These are phyloP conservation scores for Puccinia coronata DNA, from an alignment of 1,284 basidiomycete genomes.

Conservation along the genomic window DNA sequence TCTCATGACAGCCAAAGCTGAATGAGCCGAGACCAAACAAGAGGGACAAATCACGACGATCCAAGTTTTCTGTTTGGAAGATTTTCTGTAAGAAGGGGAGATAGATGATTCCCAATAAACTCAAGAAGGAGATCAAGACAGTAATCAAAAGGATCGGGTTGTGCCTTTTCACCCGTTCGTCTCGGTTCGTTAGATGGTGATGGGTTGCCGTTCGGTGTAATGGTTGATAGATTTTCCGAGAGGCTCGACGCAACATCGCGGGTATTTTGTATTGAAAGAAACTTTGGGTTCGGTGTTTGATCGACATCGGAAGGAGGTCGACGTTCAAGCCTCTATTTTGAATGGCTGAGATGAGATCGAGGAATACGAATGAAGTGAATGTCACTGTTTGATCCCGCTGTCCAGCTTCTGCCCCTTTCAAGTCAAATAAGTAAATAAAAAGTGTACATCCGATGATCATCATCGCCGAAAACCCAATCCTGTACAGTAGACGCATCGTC, in stretches of 20 bases:
- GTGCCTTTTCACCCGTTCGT: slow-evolving; percentile 68
- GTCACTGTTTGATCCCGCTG: slow-evolving; percentile 94
- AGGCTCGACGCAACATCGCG: slow-evolving; percentile 13
- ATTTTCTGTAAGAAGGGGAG: slow-evolving; percentile 84
- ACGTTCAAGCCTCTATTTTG: slow-evolving; percentile 83
- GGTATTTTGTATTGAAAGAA: slow-evolving; percentile 27
- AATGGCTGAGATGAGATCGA: slow-evolving; percentile 89
- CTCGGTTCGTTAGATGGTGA: slow-evolving; percentile 50
- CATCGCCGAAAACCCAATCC: slow-evolving; percentile 84
- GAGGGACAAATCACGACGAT: slow-evolving; percentile 69
- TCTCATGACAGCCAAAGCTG: slow-evolving; percentile 77
- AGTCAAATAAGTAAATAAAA: slow-evolving; percentile 79
- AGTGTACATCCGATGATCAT: slow-evolving; percentile 87
- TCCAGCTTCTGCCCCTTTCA: slow-evolving; percentile 73
- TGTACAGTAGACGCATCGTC: slow-evolving; percentile 69
- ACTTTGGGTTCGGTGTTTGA: slow-evolving; percentile 52
- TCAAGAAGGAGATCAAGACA: slow-evolving; percentile 77
- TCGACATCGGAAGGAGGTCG: slow-evolving; percentile 51
- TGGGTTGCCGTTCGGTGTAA: slow-evolving; percentile 44
- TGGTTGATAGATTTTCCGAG: slow-evolving; percentile 1
- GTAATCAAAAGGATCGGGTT: slow-evolving; percentile 89
- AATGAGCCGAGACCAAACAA: slow-evolving; percentile 71
- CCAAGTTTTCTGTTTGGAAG: slow-evolving; percentile 87
- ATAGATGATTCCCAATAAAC: slow-evolving; percentile 83
- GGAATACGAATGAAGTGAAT: slow-evolving; percentile 93